Evolutionary conservation across 106 monocot genomes (phyloP).

Genomic region (Dendrobium chrysotoxum): DNA sequence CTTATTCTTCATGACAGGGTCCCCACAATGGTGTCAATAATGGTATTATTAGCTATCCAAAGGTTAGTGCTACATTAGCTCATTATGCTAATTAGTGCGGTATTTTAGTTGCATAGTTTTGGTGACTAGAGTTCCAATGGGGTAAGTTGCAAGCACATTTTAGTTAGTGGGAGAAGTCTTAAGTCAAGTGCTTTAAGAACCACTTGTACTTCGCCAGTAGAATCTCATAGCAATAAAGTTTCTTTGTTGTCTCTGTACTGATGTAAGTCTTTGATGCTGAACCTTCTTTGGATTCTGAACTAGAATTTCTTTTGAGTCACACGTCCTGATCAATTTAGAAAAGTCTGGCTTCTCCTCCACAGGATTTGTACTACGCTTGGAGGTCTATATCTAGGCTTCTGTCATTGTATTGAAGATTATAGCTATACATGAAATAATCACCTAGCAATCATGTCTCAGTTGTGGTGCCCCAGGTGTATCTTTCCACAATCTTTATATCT

Average conservation of each 20-base stretch:
- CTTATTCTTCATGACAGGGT: neutral
- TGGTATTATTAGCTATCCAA: neutral
- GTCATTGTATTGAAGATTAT: neutral
- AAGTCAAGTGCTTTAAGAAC: neutral
- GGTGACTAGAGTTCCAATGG: neutral
- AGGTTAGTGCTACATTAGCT: neutral
- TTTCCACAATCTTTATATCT: neutral
- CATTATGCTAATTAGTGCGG: conserved; percentile 1
- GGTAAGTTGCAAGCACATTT: neutral
- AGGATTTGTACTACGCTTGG: neutral
- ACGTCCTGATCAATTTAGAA: neutral
- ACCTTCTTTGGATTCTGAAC: neutral
- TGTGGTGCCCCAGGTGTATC: neutral
- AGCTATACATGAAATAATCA: neutral
- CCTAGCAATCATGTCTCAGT: neutral
- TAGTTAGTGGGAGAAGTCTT: neutral
- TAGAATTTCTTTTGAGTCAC: neutral
- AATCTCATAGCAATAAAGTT: neutral
- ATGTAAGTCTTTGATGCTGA: neutral
- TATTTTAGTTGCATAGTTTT: neutral
- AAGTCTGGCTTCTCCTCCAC: neutral
- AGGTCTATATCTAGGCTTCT: neutral
- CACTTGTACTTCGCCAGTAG: neutral
- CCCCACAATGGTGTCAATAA: neutral
- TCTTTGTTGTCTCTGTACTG: neutral